Conservation (phyloP, 2,329 filamentous ascomycete species). For the Colletotrichum sublineola region DNA sequence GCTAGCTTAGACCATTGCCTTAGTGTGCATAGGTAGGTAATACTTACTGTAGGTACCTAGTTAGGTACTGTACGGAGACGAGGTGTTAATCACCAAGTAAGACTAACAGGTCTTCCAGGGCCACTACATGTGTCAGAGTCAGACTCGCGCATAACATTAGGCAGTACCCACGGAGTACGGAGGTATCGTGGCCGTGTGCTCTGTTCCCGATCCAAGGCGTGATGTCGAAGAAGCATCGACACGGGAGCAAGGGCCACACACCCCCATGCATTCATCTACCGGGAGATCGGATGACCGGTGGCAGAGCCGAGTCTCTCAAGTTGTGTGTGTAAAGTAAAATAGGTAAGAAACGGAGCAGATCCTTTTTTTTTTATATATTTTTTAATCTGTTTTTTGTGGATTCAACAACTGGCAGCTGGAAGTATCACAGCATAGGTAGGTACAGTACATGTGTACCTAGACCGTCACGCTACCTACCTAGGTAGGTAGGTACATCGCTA, state of each 20-base stretch:
- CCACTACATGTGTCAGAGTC: background rate
- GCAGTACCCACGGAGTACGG: too few relatives aligned
- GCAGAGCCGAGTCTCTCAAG: background rate
- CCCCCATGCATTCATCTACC: too few relatives aligned
- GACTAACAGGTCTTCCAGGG: background rate
- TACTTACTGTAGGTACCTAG: background rate
- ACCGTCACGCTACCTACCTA: too few relatives aligned
- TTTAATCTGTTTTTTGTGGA: background rate
- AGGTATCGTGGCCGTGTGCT: too few relatives aligned
- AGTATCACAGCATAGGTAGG: background rate
- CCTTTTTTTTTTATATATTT: background rate
- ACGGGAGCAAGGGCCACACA: background rate
- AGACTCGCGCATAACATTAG: background rate
- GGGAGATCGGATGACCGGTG: background rate
- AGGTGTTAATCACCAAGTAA: background rate
- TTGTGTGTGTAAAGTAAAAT: background rate
- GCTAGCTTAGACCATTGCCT: background rate
- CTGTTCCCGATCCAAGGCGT: background rate
- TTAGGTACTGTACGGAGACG: background rate
- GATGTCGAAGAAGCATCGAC: conserved; percentile 2
- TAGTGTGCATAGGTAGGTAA: background rate
- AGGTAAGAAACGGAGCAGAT: conserved; percentile 3
- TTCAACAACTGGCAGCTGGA: conserved; percentile 3
- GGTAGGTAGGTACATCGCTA: background rate
- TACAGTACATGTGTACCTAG: too few relatives aligned